Evolutionary conservation across 2,329 filamentous ascomycete genomes (phyloP).

Genomic region (Ilyonectria destructans): DNA sequence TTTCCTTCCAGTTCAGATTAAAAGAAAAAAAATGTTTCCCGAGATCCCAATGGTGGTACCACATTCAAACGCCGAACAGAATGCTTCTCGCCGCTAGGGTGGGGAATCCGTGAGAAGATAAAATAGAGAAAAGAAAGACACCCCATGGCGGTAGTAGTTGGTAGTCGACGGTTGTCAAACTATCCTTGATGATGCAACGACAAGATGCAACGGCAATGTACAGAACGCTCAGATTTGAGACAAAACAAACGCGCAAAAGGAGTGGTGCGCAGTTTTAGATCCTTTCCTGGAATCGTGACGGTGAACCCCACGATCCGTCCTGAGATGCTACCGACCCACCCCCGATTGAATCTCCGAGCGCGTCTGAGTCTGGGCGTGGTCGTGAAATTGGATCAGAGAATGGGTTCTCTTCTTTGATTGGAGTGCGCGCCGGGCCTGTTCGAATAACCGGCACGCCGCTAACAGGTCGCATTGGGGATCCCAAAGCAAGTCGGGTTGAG

Average conservation of each 20-base stretch:
- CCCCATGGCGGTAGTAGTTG: constrained; percentile 29
- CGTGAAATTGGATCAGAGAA: constrained; percentile 58
- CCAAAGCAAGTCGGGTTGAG: constrained; percentile 65
- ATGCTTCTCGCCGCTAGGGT: constrained; percentile 43
- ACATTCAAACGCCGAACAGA: constrained; percentile 49
- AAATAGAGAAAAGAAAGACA: constrained; percentile 30
- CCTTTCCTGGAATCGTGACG: constrained; percentile 51
- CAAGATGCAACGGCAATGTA: constrained; percentile 43
- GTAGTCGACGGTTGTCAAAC: constrained; percentile 31
- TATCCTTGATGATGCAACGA: constrained; percentile 37
- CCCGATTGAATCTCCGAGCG: constrained; percentile 44
- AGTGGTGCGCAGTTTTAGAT: constrained; percentile 40
- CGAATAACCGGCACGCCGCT: constrained; percentile 75
- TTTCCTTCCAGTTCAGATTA: constrained; percentile 38
- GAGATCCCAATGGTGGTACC: constrained; percentile 46
- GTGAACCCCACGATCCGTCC: constrained; percentile 47
- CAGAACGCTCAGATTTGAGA: constrained; percentile 47
- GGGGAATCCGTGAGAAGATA: constrained; percentile 34
- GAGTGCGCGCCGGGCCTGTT: constrained; percentile 77
- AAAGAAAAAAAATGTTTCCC: constrained; percentile 32
- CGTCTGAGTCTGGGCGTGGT: constrained; percentile 47
- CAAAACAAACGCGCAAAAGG: constrained; percentile 33
- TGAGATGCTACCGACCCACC: constrained; percentile 39
- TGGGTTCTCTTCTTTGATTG: constrained; percentile 70
- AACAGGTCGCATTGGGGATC: constrained; percentile 72